Evolutionary conservation across 129 eudicot species (phyloP).

Genomic region (Oenanthe sinensis): DNA sequence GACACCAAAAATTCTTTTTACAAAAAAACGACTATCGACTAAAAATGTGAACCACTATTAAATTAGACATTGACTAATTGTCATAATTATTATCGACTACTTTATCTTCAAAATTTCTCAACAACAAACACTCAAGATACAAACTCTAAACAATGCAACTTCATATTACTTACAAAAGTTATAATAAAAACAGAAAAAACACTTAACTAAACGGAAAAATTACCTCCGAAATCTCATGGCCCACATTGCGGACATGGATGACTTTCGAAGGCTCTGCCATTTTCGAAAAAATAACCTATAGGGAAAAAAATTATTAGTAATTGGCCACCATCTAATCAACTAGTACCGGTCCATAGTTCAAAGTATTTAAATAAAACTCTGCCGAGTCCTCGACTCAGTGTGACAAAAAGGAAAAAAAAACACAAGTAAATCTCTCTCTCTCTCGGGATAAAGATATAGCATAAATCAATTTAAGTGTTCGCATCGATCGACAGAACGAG

Average conservation of each 20-base stretch:
- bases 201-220: neutral
- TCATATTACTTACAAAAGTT: neutral
- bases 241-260: conserved; percentile 95
- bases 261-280: conserved; percentile 97
- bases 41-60: neutral
- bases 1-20: neutral
- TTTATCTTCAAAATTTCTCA: neutral
- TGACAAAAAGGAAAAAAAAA: neutral
- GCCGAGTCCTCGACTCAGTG: neutral
- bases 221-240: conserved; percentile 97
- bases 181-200: neutral
- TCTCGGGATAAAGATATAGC: neutral
- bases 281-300: conserved; percentile 23
- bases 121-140: neutral
- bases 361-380: neutral
- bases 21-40: neutral
- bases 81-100: neutral
- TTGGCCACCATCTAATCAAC: neutral
- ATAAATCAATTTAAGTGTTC: neutral
- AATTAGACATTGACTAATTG: neutral
- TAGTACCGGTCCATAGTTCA: neutral
- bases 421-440: neutral
- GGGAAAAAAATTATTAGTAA: neutral
- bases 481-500: neutral
- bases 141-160: neutral